Percentiles rank a stretch among this genome's conserved stretches.
Evolutionary conservation across 2,329 filamentous ascomycete genomes (phyloP).

Genomic region (Coniochaeta sp.): DNA sequence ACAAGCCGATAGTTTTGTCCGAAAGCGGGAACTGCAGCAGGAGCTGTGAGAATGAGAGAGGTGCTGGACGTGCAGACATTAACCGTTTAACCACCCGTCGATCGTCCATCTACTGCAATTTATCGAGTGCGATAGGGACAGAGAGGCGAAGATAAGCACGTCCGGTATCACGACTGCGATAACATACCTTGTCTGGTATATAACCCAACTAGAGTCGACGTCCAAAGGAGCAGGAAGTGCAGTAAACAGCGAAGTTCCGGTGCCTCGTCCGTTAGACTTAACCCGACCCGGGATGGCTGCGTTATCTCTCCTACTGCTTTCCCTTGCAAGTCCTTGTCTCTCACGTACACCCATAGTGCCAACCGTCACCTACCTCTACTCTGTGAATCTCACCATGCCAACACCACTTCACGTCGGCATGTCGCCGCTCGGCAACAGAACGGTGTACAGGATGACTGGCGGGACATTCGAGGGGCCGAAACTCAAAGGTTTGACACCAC

Average conservation of each 20-base stretch:
- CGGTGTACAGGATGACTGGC: not conserved
- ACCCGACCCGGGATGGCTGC: too few relatives aligned
- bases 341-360: not conserved
- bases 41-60: not conserved
- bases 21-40: too few relatives aligned
- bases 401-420: not conserved
- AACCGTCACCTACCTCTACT: not conserved
- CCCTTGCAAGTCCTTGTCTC: not conserved
- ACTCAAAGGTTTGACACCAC: not conserved
- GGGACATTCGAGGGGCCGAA: not conserved
- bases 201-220: not conserved
- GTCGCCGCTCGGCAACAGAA: not conserved
- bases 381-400: not conserved
- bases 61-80: not conserved
- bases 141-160: not conserved
- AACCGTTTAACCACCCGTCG: not conserved
- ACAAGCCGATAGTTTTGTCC: too few relatives aligned
- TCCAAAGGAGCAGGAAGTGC: too few relatives aligned
- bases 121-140: not conserved
- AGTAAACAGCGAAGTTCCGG: too few relatives aligned
- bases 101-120: not conserved
- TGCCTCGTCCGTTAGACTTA: too few relatives aligned
- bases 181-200: not conserved
- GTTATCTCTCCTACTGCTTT: not conserved
- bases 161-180: not conserved